These are phyloP conservation scores for Kwoniella mangroviensis DNA, from an alignment of 768 basidiomycete genomes.

Conservation along the genomic window DNA sequence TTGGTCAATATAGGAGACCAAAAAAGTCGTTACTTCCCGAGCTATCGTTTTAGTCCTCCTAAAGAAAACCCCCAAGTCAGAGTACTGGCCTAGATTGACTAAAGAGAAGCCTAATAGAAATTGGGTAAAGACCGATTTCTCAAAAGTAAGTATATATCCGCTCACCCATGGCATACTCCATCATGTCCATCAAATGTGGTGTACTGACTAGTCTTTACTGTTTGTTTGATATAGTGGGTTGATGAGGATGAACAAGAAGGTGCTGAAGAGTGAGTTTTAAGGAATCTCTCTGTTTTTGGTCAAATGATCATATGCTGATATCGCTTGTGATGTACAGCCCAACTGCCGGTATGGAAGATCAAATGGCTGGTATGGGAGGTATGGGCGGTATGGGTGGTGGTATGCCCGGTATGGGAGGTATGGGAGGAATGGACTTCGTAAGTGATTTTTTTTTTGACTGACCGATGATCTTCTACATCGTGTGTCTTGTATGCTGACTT, in stretches of 20 bases:
- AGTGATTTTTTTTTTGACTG: constrained; percentile 6
- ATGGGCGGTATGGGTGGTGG: constrained; percentile 51
- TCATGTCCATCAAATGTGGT: no score
- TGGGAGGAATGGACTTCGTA: constrained; percentile 56
- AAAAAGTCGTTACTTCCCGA: constrained; percentile 69
- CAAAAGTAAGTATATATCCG: constrained; percentile 60
- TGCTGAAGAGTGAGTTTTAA: constrained; percentile 56
- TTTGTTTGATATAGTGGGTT: constrained; percentile 66
- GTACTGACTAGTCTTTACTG: constrained; percentile 6
- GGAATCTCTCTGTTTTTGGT: constrained; percentile 1
- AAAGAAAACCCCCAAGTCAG: constrained; percentile 75
- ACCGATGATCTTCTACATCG: no score
- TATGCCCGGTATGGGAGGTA: constrained; percentile 48
- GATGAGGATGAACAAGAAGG: constrained; percentile 96
- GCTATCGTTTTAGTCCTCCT: constrained; percentile 70
- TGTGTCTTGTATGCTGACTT: neutral
- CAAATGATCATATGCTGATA: neutral
- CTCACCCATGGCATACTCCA: no score
- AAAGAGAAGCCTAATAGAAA: constrained; percentile 80
- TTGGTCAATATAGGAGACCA: constrained; percentile 62
- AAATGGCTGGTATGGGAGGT: constrained; percentile 45
- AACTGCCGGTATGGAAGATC: constrained; percentile 41
- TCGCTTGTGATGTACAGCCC: constrained; percentile 3
- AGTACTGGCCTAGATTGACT: constrained; percentile 91
- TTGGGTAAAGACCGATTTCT: constrained; percentile 92